phyloP scores from a whole-genome alignment of 148 eudicot species.

The Rhododendron ferrugineum region DNA sequence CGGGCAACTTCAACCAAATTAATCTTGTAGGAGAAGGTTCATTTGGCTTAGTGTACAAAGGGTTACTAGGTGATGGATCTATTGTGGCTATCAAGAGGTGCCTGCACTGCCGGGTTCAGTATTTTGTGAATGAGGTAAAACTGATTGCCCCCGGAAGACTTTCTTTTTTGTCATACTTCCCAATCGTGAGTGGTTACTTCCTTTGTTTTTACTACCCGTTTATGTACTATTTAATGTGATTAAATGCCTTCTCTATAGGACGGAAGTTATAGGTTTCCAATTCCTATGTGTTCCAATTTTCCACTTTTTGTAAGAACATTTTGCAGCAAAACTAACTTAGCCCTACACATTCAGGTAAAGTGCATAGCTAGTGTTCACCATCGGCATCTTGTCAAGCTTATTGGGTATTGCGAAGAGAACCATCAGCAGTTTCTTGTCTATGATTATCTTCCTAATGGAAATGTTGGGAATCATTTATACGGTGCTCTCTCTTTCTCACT shows the following conservation, averaged over 20 bases:
- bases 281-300: not conserved
- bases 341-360: not conserved
- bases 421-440: slow-evolving; percentile 17
- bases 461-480: slow-evolving; percentile 16
- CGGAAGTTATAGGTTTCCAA: not conserved
- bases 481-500: slow-evolving; percentile 3
- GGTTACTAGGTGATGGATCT: slow-evolving; percentile 17
- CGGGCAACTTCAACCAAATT: slow-evolving; percentile 12
- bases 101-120: slow-evolving; percentile 4
- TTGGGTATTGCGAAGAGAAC: slow-evolving; percentile 14
- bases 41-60: slow-evolving; percentile 22
- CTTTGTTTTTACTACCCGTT: not conserved
- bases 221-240: not conserved
- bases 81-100: slow-evolving; percentile 18
- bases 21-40: slow-evolving; percentile 13
- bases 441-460: slow-evolving; percentile 19
- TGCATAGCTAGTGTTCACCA: slow-evolving; percentile 10
- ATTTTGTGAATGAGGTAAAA: slow-evolving; percentile 13
- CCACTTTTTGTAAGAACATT: not conserved
- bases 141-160: not conserved
- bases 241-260: not conserved
- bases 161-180: not conserved
- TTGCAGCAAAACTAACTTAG: not conserved
- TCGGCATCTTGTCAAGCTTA: slow-evolving; percentile 14
- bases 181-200: not conserved